Evolutionary conservation across 2,329 filamentous ascomycete genomes (phyloP), one percentile per base, ranked within the genome.

Genomic region (Colletotrichum lentis): DNA sequence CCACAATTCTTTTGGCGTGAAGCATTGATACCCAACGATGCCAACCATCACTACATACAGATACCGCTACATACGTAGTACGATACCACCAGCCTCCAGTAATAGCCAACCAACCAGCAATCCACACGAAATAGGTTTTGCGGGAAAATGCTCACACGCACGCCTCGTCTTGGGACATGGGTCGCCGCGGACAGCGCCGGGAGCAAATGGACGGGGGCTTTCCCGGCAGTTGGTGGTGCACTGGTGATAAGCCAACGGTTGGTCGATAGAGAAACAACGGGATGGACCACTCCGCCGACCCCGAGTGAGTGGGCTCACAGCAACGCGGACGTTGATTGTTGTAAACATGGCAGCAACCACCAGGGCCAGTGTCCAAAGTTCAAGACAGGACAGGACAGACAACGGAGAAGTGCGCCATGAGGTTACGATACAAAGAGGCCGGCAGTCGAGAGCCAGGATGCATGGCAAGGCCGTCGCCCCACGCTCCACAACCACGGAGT

Each of bases 1-100:
- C 77, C 72, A 71, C 74, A 80, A 35, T 35, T 35, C 75, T 76
- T 67, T 69, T 69, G 75, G 77, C 72, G 74, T 70, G 71, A 74
- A 72, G 77, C 77, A 75, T 80, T 77, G 78, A 73, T 80, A 77
- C 78, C 78, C 78, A 79, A 80, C 76, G 67, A 71, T 65, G 62
- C 68, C 64, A 71, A 64, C 69, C 62, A 59, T 47, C 43, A 46
- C 16, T 22, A n/a, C 44, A n/a, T 18, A 27, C 4, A 24, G 2
- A 31, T 57, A 49, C 62, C 49, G 35, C 27, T 12, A 37, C 49
- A 49, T 39, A 39, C 22, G 20, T 22, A 11, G 11, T 14, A 18
- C 24, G 8, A 22, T 49, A 18, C 43, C 22, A 61, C 22, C 49
- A 50, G 55, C 37, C 50, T 55, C 43, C 27, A 18, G n/a, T 20